Evolutionary conservation across 2,329 filamentous ascomycete species (phyloP).

Genomic region (Fusarium redolens): DNA sequence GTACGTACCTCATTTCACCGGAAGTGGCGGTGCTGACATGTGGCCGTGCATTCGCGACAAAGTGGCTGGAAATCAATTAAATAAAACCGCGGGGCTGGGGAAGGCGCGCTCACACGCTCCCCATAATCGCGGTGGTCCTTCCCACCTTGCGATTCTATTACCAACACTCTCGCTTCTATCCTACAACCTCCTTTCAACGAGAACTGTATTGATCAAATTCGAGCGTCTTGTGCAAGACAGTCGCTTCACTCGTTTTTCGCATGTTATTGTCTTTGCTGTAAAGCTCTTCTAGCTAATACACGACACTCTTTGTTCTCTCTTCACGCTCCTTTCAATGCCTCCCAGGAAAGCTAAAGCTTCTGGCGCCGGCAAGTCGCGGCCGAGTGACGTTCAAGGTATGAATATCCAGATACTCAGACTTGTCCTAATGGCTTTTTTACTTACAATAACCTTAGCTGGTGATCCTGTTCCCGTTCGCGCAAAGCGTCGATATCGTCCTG

Average conservation of each 20-base stretch:
- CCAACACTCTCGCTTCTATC: not conserved
- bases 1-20: not conserved
- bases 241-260: not conserved
- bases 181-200: slow-evolving; percentile 10
- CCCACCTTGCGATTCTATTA: slow-evolving; percentile 8
- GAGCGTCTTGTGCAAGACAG: slow-evolving; percentile 18
- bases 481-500: slow-evolving; percentile 76
- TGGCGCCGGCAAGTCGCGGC: slow-evolving; percentile 46
- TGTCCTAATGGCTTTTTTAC: slow-evolving; percentile 17
- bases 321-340: slow-evolving; percentile 39
- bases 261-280: slow-evolving; percentile 8
- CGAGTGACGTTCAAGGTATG: slow-evolving; percentile 58
- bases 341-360: slow-evolving; percentile 31
- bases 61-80: slow-evolving; percentile 42
- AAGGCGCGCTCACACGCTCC: slow-evolving; percentile 12
- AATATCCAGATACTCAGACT: not conserved
- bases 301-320: not conserved
- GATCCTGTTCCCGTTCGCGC: slow-evolving; percentile 74
- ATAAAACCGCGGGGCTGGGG: slow-evolving; percentile 46
- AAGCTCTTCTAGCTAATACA: slow-evolving; percentile 7
- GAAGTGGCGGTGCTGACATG: not conserved
- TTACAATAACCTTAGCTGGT: slow-evolving; percentile 65
- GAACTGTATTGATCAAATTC: slow-evolving; percentile 12
- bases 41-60: slow-evolving; percentile 22
- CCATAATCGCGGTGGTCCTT: slow-evolving; percentile 35